Conservation (phyloP, 441 rosid genomes). For the Croton setiger region DNA sequence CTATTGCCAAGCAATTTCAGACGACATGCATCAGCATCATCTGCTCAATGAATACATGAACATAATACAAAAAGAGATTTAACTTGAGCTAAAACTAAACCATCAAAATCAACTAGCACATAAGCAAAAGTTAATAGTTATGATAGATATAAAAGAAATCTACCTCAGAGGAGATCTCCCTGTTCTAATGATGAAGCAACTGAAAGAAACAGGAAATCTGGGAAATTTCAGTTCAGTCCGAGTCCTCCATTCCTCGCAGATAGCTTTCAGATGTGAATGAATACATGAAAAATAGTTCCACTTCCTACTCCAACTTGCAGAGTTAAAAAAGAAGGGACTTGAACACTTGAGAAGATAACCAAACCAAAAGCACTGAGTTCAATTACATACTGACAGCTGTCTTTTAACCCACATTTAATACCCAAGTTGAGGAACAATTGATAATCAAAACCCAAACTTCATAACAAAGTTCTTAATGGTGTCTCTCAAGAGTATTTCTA, state of each 20-base stretch:
- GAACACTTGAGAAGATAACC: conserved; percentile 22
- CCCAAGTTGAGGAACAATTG: conserved; percentile 39
- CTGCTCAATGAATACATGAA: background rate
- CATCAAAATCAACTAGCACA: conserved; percentile 19
- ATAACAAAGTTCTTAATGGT: conserved; percentile 30
- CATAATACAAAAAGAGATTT: conserved; percentile 21
- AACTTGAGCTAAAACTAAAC: conserved; percentile 17
- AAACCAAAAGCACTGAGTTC: conserved; percentile 29
- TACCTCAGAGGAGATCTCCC: conserved; percentile 42
- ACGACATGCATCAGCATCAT: too few relatives aligned
- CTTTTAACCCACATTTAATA: conserved; percentile 34
- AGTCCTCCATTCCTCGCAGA: conserved; percentile 31
- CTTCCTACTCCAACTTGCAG: conserved; percentile 29
- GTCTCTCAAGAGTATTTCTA: conserved; percentile 25
- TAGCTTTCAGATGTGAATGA: conserved; percentile 21
- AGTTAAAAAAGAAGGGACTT: conserved; percentile 21
- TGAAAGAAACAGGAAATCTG: conserved; percentile 26
- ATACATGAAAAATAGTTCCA: conserved; percentile 21
- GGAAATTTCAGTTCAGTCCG: conserved; percentile 21
- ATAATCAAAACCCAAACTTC: conserved; percentile 41
- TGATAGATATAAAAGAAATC: conserved; percentile 22
- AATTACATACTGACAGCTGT: conserved; percentile 34
- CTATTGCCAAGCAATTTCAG: too few relatives aligned
- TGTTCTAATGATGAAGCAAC: conserved; percentile 31
- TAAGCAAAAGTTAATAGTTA: background rate